Conservation (phyloP, 208 protist species). For the Perkinsela sp. region DNA sequence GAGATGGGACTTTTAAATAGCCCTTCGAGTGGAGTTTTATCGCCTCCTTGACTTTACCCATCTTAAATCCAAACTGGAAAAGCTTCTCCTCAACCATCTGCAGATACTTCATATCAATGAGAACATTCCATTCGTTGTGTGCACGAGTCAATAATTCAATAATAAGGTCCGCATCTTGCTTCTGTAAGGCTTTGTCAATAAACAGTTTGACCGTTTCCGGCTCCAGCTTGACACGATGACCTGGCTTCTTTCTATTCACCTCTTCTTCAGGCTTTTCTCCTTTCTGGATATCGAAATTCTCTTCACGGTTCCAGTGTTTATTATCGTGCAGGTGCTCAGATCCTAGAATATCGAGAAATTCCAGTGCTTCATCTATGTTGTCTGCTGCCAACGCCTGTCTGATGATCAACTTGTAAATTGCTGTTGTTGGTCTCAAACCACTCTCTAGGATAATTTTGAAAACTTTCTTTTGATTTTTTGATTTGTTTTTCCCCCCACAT, state of each 20-base stretch:
- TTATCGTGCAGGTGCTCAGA: background rate
- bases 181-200: background rate
- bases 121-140: background rate
- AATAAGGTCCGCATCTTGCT: background rate
- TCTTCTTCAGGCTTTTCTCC: background rate
- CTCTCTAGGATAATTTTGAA: constrained; percentile 20
- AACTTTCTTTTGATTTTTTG: constrained; percentile 10
- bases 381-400: constrained; percentile 27
- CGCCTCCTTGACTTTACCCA: background rate
- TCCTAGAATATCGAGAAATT: constrained; percentile 14
- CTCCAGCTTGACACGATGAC: background rate
- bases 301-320: background rate
- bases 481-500: constrained; percentile 1
- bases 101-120: background rate
- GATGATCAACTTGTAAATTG: constrained; percentile 43
- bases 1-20: background rate
- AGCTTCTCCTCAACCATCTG: background rate
- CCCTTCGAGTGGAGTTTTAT: background rate
- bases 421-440: constrained; percentile 23
- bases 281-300: background rate
- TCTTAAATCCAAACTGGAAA: background rate
- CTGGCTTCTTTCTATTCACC: background rate
- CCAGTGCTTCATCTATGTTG: constrained; percentile 39
- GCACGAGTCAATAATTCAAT: background rate
- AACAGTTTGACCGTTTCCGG: background rate